Percentiles rank a stretch among this genome's conserved stretches.
These are phyloP conservation scores for Chalaropsis ovoidea DNA, from an alignment of 2,329 filamentous ascomycete species.

Conservation along the genomic window DNA sequence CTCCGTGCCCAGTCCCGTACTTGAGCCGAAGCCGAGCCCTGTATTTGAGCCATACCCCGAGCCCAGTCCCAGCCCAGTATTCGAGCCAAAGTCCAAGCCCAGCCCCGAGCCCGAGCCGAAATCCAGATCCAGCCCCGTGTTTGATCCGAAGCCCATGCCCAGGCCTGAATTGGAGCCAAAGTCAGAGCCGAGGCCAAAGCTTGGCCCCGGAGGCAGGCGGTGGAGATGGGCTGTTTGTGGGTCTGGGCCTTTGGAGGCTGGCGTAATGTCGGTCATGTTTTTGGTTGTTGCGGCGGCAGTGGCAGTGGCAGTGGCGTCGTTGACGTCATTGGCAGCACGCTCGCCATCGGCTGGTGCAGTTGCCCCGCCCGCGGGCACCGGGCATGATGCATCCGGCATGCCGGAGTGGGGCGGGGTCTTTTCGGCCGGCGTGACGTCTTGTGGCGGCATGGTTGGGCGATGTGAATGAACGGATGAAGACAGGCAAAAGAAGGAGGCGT, in stretches of 20 bases:
- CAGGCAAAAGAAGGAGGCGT: not conserved
- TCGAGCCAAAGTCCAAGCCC: slow-evolving; percentile 3
- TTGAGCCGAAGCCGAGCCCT: slow-evolving; percentile 18
- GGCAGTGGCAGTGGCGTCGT: not conserved
- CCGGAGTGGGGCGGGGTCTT: not conserved
- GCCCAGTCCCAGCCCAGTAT: slow-evolving; percentile 16
- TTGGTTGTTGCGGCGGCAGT: not conserved
- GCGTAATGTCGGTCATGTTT: not conserved
- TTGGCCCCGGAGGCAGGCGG: not conserved
- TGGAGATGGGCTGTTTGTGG: not conserved
- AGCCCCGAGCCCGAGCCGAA: slow-evolving; percentile 17
- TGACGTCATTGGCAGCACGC: not conserved
- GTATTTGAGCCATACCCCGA: slow-evolving; percentile 5
- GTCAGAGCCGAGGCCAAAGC: slow-evolving; percentile 6
- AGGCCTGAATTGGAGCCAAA: slow-evolving; percentile 16
- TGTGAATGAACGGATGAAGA: not conserved
- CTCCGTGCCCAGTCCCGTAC: not conserved
- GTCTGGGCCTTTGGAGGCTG: not conserved
- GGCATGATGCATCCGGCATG: not conserved
- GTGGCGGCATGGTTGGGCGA: not conserved
- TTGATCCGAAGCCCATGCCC: slow-evolving; percentile 16
- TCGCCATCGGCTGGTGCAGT: not conserved
- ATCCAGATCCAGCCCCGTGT: not conserved
- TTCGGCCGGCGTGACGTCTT: not conserved
- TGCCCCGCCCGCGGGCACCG: not conserved